Conservation (phyloP, 768 basidiomycete genomes). For the Peribolospora kevripleyi region DNA sequence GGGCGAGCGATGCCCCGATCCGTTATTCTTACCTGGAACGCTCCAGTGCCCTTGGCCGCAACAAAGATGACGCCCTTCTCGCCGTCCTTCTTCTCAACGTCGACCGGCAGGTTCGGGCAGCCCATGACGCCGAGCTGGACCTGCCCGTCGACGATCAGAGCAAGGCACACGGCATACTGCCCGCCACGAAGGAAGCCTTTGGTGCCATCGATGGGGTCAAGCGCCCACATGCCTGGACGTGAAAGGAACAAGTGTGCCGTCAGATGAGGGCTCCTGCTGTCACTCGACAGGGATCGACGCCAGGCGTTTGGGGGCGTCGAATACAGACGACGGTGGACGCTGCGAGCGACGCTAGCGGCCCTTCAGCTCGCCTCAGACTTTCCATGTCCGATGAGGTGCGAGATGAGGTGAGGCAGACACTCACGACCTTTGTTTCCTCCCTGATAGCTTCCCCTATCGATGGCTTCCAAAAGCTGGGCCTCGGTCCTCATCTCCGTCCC, state of each 20-base stretch:
- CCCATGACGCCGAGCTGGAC: slow-evolving; percentile 70
- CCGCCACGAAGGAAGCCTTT: slow-evolving; percentile 79
- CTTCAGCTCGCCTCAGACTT: too few species aligned
- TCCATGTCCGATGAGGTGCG: too few species aligned
- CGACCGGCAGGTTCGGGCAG: slow-evolving; percentile 66
- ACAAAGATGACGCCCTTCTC: slow-evolving; percentile 60
- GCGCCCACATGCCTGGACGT: slow-evolving; percentile 50
- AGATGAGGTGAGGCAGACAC: slow-evolving; percentile 17
- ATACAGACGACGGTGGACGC: not conserved
- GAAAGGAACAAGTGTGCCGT: not conserved
- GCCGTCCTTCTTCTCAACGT: slow-evolving; percentile 30
- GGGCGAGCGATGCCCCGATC: not conserved
- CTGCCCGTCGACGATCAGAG: slow-evolving; percentile 50
- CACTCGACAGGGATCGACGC: too few species aligned
- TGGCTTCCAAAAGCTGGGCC: slow-evolving; percentile 48
- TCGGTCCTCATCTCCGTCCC: slow-evolving; percentile 24
- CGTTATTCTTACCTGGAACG: slow-evolving; percentile 36
- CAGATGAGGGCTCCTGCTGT: too few species aligned
- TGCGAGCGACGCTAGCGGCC: too few species aligned
- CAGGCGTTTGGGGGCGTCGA: too few species aligned
- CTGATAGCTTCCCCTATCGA: slow-evolving; percentile 53
- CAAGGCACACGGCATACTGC: slow-evolving; percentile 79
- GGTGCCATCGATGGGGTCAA: slow-evolving; percentile 79
- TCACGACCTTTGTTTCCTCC: slow-evolving; percentile 51
- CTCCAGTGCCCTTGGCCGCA: slow-evolving; percentile 65